A percentile compares a stretch with the other conserved stretches of the same genome.
phyloP scores from a whole-genome alignment of 768 basidiomycete species.

The Inosperma sp. region DNA sequence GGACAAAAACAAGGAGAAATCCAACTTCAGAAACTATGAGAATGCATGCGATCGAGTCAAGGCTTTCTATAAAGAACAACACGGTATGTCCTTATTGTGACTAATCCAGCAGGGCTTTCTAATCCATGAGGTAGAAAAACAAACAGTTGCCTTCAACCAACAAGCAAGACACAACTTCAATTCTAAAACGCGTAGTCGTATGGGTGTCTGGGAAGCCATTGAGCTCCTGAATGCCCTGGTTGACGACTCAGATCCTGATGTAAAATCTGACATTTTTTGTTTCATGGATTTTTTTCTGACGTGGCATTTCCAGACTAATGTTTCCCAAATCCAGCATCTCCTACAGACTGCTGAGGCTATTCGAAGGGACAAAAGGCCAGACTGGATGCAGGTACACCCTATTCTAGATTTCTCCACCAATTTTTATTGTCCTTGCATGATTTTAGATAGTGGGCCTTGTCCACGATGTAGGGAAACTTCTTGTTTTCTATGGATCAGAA shows the following conservation, averaged over 20 bases:
- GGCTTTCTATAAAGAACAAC: too few relatives aligned
- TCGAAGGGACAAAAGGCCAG: constrained; percentile 80
- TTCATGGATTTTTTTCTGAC: constrained; percentile 19
- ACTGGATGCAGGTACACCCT: constrained; percentile 72
- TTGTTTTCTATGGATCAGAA: constrained; percentile 76
- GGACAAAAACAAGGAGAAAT: too few relatives aligned
- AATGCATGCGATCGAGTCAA: too few relatives aligned
- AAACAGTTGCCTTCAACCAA: too few relatives aligned
- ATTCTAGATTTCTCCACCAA: neutral
- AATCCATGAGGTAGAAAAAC: too few relatives aligned
- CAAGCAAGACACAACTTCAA: too few relatives aligned
- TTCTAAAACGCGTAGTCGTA: too few relatives aligned
- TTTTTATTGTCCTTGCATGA: neutral
- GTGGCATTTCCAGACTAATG: constrained; percentile 47
- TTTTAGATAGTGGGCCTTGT: constrained; percentile 70
- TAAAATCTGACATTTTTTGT: constrained; percentile 27
- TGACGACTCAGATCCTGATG: constrained; percentile 89
- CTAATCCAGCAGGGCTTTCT: too few relatives aligned
- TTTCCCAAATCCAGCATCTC: constrained; percentile 82
- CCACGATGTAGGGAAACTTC: constrained; percentile 85
- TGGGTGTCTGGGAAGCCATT: too few relatives aligned
- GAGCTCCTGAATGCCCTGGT: constrained; percentile 83
- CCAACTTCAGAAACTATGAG: too few relatives aligned
- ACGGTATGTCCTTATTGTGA: too few relatives aligned
- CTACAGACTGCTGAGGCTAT: too few relatives aligned